These are phyloP conservation scores for Wilhelminamyces savonicus DNA, from an alignment of 805 yeast genomes.

Conservation along the genomic window DNA sequence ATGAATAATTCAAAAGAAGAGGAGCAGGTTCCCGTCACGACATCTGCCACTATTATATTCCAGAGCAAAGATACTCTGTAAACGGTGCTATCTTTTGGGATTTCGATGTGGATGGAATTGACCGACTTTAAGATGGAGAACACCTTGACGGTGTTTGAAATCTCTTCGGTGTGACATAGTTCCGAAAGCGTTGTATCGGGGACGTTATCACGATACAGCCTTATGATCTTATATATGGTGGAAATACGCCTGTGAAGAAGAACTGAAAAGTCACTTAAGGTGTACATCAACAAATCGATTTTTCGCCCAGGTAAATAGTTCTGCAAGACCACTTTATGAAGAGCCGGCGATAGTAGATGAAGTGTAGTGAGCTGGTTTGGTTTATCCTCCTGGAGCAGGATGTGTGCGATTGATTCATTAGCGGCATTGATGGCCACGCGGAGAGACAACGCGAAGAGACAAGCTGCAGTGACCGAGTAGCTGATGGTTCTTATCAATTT, in stretches of 20 bases:
- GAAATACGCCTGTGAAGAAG: conserved; percentile 16
- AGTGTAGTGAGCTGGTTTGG: conserved; percentile 5
- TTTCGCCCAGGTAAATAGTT: conserved; percentile 21
- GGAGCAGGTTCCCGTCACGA: no score
- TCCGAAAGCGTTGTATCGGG: conserved; percentile 5
- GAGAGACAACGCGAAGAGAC: conserved; percentile 15
- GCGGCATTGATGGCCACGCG: conserved; percentile 8
- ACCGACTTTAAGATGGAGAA: conserved; percentile 15
- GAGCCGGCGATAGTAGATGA: conserved; percentile 17
- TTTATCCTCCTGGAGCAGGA: conserved; percentile 3
- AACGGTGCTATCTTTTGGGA: no score
- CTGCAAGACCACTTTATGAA: conserved; percentile 9
- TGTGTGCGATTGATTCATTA: conserved; percentile 6
- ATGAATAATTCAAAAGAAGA: no score
- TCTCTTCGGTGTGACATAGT: conserved; percentile 7
- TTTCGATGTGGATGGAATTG: no score
- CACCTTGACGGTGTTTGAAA: conserved; percentile 8
- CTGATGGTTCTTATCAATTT: conserved; percentile 8
- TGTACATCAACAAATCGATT: conserved; percentile 23
- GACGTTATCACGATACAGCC: conserved; percentile 10
- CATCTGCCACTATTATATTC: no score
- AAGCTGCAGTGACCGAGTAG: conserved; percentile 12
- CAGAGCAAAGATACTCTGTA: no score
- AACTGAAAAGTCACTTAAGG: conserved; percentile 25
- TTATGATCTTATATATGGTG: conserved; percentile 13